A percentile compares a stretch with the other conserved stretches of the same genome.
Conservation (phyloP, 768 basidiomycete genomes). For the Calvatia gigantea region DNA sequence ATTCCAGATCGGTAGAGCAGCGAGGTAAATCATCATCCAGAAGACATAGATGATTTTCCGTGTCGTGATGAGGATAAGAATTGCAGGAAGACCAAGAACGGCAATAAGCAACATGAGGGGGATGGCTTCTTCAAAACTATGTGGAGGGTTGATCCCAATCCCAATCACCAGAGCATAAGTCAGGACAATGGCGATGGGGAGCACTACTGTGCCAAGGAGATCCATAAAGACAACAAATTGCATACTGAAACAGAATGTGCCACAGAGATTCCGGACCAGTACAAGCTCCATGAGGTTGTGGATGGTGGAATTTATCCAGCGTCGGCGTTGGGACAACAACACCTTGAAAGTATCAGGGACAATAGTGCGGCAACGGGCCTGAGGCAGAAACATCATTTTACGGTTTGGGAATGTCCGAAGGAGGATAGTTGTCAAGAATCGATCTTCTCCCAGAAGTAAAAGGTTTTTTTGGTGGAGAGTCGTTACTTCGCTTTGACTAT, state of each 20-base stretch:
- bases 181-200: conserved; percentile 89
- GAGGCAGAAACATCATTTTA: conserved; percentile 99
- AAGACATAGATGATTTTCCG: conserved; percentile 93
- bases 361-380: conserved; percentile 91
- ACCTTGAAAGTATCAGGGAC: conserved; percentile 94
- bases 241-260: conserved; percentile 99
- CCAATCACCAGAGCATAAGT: conserved; percentile 87
- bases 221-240: conserved; percentile 99
- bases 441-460: conserved; percentile 94
- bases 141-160: conserved; percentile 78
- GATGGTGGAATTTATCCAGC: conserved; percentile 99
- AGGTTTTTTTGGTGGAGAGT: conserved; percentile 98
- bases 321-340: conserved; percentile 91
- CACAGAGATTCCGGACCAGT: conserved; percentile 93
- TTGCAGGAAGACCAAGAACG: conserved; percentile 89
- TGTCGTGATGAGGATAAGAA: conserved; percentile 92
- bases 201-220: conserved; percentile 83
- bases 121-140: conserved; percentile 87
- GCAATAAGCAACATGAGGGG: conserved; percentile 86
- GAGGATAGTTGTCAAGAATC: conserved; percentile 95
- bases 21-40: conserved; percentile 96
- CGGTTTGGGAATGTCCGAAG: conserved; percentile 96
- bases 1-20: conserved; percentile 95
- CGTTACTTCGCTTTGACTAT: conserved; percentile 89
- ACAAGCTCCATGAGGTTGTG: conserved; percentile 99